Evolutionary conservation across 2,329 filamentous ascomycete genomes (phyloP).

Genomic region (Uncinocarpus reesii): DNA sequence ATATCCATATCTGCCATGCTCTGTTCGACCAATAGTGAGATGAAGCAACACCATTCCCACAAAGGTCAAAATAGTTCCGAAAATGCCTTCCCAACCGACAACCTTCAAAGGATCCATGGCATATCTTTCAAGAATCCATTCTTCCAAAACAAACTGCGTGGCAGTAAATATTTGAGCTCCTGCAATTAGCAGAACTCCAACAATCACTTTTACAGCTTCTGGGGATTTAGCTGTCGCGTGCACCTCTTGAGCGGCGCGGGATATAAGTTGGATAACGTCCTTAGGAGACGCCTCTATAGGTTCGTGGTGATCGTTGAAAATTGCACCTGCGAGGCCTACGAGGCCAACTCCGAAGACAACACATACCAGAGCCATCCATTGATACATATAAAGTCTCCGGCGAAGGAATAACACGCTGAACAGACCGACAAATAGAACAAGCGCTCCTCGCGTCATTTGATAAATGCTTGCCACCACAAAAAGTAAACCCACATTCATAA

Average conservation of each 20-base stretch:
- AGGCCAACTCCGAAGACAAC: conserved; percentile 81
- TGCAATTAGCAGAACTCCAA: conserved; percentile 84
- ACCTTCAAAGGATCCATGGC: conserved; percentile 77
- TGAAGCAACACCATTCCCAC: conserved; percentile 73
- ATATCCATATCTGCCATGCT: conserved; percentile 64
- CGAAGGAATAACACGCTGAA: conserved; percentile 89
- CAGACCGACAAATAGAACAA: conserved; percentile 89
- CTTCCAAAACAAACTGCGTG: conserved; percentile 89
- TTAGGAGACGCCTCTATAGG: conserved; percentile 22
- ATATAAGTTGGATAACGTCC: conserved; percentile 24
- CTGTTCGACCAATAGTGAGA: conserved; percentile 62
- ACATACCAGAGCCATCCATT: conserved; percentile 80
- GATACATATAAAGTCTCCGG: conserved; percentile 69
- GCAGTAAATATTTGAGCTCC: conserved; percentile 94
- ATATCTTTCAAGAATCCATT: conserved; percentile 76
- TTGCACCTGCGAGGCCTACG: conserved; percentile 77
- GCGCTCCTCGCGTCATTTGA: conserved; percentile 92
- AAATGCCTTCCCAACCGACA: conserved; percentile 92
- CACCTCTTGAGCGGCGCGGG: conserved; percentile 36
- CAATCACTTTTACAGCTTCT: conserved; percentile 56
- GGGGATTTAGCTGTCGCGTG: conserved; percentile 38
- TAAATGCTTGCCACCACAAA: conserved; percentile 95
- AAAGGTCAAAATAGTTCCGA: conserved; percentile 73
- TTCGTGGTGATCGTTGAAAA: conserved; percentile 55
- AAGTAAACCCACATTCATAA: conserved; percentile 92